Evolutionary conservation across 2,329 filamentous ascomycete genomes (phyloP).

Genomic region (Fusarium buxicola): DNA sequence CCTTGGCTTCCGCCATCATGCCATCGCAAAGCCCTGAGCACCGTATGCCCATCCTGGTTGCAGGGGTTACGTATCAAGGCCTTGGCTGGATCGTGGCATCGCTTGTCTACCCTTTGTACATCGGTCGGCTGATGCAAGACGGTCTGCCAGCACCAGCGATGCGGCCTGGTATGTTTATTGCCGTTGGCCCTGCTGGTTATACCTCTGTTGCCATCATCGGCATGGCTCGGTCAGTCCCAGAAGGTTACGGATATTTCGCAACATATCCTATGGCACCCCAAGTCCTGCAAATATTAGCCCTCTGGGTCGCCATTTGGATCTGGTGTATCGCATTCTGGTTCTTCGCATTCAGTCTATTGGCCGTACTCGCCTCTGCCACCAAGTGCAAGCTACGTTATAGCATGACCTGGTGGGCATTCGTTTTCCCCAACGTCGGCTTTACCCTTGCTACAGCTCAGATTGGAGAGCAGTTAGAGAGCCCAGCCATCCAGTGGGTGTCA

Average conservation of each 20-base stretch:
- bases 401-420: constrained; percentile 46
- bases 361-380: constrained; percentile 29
- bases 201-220: constrained; percentile 45
- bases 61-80: constrained; percentile 44
- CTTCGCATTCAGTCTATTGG: constrained; percentile 41
- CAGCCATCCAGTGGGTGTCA: constrained; percentile 41
- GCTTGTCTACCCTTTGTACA: constrained; percentile 41
- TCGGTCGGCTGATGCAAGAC: constrained; percentile 45
- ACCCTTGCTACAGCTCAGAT: constrained; percentile 42
- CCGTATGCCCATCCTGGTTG: constrained; percentile 42
- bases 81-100: constrained; percentile 45
- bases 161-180: constrained; percentile 45
- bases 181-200: constrained; percentile 42
- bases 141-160: constrained; percentile 44
- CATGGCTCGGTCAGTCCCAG: constrained; percentile 40
- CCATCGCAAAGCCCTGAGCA: constrained; percentile 42
- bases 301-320: constrained; percentile 44
- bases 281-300: constrained; percentile 41
- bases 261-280: constrained; percentile 39
- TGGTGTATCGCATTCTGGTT: constrained; percentile 47
- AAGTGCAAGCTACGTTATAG: constrained; percentile 39
- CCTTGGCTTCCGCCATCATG: constrained; percentile 41
- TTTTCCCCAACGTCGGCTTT: constrained; percentile 47
- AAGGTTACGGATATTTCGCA: constrained; percentile 44
- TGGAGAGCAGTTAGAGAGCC: constrained; percentile 41